These are phyloP conservation scores for Candida oleophila DNA, from an alignment of 805 yeast genomes.

Conservation along the genomic window DNA sequence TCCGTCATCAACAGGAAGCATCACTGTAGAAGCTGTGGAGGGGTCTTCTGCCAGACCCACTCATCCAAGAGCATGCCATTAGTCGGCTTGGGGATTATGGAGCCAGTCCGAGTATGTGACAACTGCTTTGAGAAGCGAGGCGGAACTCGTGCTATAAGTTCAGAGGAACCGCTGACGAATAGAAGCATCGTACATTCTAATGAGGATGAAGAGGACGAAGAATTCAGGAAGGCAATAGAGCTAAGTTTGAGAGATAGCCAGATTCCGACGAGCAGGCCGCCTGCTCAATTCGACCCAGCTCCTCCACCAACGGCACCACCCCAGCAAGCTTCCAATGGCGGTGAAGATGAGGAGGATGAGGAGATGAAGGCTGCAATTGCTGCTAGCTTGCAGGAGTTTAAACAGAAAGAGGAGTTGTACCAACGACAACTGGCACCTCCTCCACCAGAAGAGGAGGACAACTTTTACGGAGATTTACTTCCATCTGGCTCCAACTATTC, in stretches of 20 bases:
- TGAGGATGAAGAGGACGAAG: slow-evolving; percentile 67
- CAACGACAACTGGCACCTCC: slow-evolving; percentile 9
- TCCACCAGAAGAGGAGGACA: background rate
- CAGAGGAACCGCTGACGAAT: no score
- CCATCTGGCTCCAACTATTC: background rate
- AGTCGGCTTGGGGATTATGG: slow-evolving; percentile 81
- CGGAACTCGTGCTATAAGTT: no score
- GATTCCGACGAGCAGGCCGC: slow-evolving; percentile 9
- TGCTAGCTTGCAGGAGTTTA: slow-evolving; percentile 79
- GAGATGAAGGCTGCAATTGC: slow-evolving; percentile 93
- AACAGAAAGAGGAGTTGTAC: slow-evolving; percentile 27
- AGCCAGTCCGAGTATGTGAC: slow-evolving; percentile 92
- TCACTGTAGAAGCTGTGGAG: slow-evolving; percentile 97
- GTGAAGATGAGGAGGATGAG: slow-evolving; percentile 69
- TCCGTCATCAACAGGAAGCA: slow-evolving; percentile 86
- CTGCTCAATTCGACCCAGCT: slow-evolving; percentile 16
- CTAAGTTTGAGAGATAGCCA: slow-evolving; percentile 65
- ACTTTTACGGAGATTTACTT: slow-evolving; percentile 2
- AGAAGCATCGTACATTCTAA: background rate
- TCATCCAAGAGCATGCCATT: slow-evolving; percentile 71
- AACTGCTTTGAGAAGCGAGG: slow-evolving; percentile 64
- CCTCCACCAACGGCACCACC: slow-evolving; percentile 28
- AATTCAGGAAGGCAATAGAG: slow-evolving; percentile 73
- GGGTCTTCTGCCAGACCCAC: slow-evolving; percentile 84
- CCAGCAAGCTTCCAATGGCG: slow-evolving; percentile 17